Conservation (phyloP, 2,329 filamentous ascomycete genomes). For the Cytospora paraplurivora region DNA sequence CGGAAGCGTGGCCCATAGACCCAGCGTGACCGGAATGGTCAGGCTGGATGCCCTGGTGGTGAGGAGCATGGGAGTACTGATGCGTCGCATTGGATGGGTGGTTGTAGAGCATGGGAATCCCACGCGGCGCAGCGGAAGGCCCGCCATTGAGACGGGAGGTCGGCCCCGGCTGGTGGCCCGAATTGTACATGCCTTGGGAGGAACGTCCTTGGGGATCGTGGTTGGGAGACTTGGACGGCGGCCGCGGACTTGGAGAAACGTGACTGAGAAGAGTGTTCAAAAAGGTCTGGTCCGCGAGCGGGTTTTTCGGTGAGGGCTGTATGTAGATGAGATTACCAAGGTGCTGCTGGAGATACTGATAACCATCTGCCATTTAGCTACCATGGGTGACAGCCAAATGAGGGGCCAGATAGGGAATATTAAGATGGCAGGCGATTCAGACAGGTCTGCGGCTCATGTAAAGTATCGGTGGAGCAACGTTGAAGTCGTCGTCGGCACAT, state of each 20-base stretch:
- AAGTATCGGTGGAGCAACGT: slow-evolving; percentile 31
- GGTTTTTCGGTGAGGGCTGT: slow-evolving; percentile 52
- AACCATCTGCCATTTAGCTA: slow-evolving; percentile 70
- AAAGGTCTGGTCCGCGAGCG: slow-evolving; percentile 39
- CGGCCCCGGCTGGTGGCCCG: slow-evolving; percentile 71
- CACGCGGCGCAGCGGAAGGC: slow-evolving; percentile 52
- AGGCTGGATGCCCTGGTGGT: slow-evolving; percentile 61
- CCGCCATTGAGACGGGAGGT: slow-evolving; percentile 76
- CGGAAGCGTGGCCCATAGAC: slow-evolving; percentile 63
- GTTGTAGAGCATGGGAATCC: slow-evolving; percentile 66
- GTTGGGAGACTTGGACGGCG: slow-evolving; percentile 36
- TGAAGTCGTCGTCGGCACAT: slow-evolving; percentile 37
- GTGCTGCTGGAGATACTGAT: slow-evolving; percentile 62
- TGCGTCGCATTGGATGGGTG: slow-evolving; percentile 64
- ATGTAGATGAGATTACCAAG: slow-evolving; percentile 61
- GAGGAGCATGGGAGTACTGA: slow-evolving; percentile 65
- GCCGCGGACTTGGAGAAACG: slow-evolving; percentile 36
- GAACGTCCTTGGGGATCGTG: slow-evolving; percentile 38
- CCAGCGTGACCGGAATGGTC: slow-evolving; percentile 58
- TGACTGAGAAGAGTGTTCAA: slow-evolving; percentile 40
- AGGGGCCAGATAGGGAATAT: slow-evolving; percentile 5
- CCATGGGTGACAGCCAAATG: slow-evolving; percentile 34
- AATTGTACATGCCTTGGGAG: slow-evolving; percentile 68
- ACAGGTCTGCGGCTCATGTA: slow-evolving; percentile 38
- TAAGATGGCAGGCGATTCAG: slow-evolving; percentile 25